Evolutionary conservation across 306 rosid species (phyloP).

Genomic region (Hylodesmum podocarpum): DNA sequence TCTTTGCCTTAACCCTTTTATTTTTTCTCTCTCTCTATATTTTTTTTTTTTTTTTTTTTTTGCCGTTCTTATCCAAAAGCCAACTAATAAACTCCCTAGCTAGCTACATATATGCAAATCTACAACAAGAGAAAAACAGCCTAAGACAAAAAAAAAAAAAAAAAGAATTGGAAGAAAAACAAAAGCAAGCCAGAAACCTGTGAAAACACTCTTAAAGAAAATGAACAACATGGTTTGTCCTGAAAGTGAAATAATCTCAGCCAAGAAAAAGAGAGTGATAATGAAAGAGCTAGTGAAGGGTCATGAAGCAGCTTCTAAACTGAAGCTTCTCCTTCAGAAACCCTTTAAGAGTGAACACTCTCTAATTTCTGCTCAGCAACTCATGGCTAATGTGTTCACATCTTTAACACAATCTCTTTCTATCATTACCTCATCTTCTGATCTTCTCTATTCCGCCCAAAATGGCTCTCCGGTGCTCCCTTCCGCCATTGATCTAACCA

Average conservation of each 20-base stretch:
- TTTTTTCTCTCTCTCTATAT: background rate
- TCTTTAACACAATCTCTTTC: slow-evolving; percentile 47
- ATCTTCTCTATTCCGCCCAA: background rate
- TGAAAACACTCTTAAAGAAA: background rate
- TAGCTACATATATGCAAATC: background rate
- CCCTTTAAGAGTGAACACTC: slow-evolving; percentile 5
- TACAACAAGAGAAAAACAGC: background rate
- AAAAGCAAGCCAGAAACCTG: background rate
- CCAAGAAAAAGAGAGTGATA: background rate
- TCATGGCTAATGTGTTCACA: slow-evolving; percentile 29
- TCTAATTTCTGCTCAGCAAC: slow-evolving; percentile 36
- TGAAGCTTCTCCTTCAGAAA: slow-evolving; percentile 41
- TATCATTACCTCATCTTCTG: slow-evolving; percentile 6
- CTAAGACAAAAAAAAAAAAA: background rate
- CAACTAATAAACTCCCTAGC: background rate
- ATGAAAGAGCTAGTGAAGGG: slow-evolving; percentile 43
- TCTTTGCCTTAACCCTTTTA: background rate
- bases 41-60: background rate
- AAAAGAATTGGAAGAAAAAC: background rate
- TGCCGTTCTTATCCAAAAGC: background rate
- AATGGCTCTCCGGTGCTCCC: slow-evolving; percentile 7
- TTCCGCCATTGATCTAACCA: slow-evolving; percentile 29
- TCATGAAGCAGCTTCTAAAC: slow-evolving; percentile 39
- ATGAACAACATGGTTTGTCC: background rate
- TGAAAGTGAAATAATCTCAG: slow-evolving; percentile 16